These are phyloP conservation scores for Guyanaporus albipodus DNA, from an alignment of 768 basidiomycete species.

Conservation along the genomic window DNA sequence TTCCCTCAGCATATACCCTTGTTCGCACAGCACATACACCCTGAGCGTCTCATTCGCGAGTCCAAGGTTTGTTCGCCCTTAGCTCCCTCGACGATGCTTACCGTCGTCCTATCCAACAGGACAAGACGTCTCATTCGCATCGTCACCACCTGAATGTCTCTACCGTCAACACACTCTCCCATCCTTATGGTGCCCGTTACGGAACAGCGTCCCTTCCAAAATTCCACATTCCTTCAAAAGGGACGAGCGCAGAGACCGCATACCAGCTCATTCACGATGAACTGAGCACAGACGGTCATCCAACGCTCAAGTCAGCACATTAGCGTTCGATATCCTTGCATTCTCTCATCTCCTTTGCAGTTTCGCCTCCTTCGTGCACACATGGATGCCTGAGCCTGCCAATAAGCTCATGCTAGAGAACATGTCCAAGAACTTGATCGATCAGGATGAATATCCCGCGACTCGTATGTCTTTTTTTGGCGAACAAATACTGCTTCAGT, in stretches of 20 bases:
- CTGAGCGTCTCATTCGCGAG: slow-evolving; percentile 59
- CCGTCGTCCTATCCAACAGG: slow-evolving; percentile 31
- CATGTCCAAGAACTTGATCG: slow-evolving; percentile 63
- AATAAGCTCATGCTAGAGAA: slow-evolving; percentile 61
- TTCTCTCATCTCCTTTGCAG: slow-evolving; percentile 14
- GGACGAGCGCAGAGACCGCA: slow-evolving; percentile 47
- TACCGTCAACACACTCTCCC: slow-evolving; percentile 31
- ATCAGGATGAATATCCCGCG: slow-evolving; percentile 67
- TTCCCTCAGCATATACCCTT: neutral
- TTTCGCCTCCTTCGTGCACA: slow-evolving; percentile 65
- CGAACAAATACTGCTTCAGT: neutral
- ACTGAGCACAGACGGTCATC: slow-evolving; percentile 50
- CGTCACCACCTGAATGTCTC: slow-evolving; percentile 35
- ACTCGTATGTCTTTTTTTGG: slow-evolving; percentile 34
- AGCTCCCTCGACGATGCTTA: neutral
- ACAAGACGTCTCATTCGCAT: slow-evolving; percentile 39
- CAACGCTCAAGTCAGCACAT: slow-evolving; percentile 44
- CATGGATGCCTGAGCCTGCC: slow-evolving; percentile 54
- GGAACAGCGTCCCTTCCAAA: slow-evolving; percentile 68
- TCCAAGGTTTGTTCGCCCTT: slow-evolving; percentile 40
- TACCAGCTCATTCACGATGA: slow-evolving; percentile 66
- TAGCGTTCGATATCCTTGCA: neutral
- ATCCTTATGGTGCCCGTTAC: slow-evolving; percentile 61
- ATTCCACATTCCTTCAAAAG: slow-evolving; percentile 59
- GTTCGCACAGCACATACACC: slow-evolving; percentile 54